Conservation (phyloP, 176 grass and related monocot genomes). For the Avena insularis region DNA sequence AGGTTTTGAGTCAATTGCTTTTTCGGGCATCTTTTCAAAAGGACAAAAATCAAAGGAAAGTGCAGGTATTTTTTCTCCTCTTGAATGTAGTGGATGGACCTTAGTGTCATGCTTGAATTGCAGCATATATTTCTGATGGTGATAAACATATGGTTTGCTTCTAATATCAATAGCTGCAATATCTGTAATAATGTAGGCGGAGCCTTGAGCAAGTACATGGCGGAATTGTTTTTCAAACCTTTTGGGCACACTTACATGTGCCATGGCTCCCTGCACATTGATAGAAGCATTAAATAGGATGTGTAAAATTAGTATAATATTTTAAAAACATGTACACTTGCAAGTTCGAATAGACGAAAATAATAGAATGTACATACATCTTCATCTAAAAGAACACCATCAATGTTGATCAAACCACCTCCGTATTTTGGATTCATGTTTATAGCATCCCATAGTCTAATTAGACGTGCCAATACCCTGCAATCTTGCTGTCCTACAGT, state of each 20-base stretch:
- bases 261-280: not conserved
- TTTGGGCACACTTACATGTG: not conserved
- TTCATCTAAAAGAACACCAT: constrained; percentile 2
- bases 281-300: not conserved
- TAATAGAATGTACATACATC: not conserved
- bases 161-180: not conserved
- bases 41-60: not conserved
- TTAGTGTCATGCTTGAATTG: not conserved
- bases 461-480: not conserved
- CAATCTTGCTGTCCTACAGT: not conserved
- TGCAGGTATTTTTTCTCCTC: not conserved
- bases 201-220: not conserved
- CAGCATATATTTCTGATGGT: not conserved
- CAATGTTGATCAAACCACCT: not conserved
- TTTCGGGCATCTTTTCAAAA: not conserved
- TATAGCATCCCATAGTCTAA: not conserved
- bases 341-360: not conserved
- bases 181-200: not conserved
- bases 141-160: not conserved
- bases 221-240: not conserved
- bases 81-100: not conserved
- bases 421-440: not conserved
- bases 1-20: no score
- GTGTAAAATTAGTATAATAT: not conserved
- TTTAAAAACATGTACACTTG: not conserved